phyloP scores from a whole-genome alignment of 106 monocot genomes.

The Chionographis japonica region DNA sequence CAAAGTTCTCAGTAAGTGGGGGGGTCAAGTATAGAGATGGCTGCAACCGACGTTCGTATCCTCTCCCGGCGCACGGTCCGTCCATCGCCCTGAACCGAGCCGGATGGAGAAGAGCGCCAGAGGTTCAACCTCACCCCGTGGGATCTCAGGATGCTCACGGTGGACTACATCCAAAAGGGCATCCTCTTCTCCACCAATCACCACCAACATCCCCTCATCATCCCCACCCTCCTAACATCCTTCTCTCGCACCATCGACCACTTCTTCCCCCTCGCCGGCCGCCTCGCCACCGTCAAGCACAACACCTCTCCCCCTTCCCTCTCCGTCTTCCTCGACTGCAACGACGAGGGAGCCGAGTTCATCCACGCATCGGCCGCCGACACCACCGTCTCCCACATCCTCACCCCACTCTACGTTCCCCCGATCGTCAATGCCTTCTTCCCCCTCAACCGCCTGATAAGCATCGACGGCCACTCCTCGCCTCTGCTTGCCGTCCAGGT shows the following conservation, averaged over 20 bases:
- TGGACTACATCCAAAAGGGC: slow-evolving; percentile 7
- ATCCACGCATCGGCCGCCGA: slow-evolving; percentile 23
- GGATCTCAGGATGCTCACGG: slow-evolving; percentile 1
- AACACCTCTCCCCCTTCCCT: neutral
- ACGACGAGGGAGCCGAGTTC: slow-evolving; percentile 40
- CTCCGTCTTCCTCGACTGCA: slow-evolving; percentile 21
- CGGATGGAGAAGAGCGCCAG: too few relatives aligned
- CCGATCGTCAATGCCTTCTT: slow-evolving; percentile 7
- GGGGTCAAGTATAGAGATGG: too few relatives aligned
- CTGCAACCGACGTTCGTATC: too few relatives aligned
- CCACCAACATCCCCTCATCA: neutral
- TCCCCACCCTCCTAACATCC: slow-evolving; percentile 24
- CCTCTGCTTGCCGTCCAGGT: slow-evolving; percentile 21
- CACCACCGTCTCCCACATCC: slow-evolving; percentile 14
- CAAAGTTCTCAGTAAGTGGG: too few relatives aligned
- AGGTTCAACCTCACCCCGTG: neutral
- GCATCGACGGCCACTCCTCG: slow-evolving; percentile 18
- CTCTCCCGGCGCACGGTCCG: too few relatives aligned
- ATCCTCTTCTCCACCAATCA: neutral
- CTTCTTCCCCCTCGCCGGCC: slow-evolving; percentile 54
- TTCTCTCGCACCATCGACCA: slow-evolving; percentile 22
- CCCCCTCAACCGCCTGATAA: slow-evolving; percentile 3
- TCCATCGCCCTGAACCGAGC: too few relatives aligned
- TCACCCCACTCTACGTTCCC: slow-evolving; percentile 3
- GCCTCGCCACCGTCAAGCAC: slow-evolving; percentile 13